Evolutionary conservation across 352 stramenopile species (phyloP).

Genomic region (Globisporangium carolinianum): DNA sequence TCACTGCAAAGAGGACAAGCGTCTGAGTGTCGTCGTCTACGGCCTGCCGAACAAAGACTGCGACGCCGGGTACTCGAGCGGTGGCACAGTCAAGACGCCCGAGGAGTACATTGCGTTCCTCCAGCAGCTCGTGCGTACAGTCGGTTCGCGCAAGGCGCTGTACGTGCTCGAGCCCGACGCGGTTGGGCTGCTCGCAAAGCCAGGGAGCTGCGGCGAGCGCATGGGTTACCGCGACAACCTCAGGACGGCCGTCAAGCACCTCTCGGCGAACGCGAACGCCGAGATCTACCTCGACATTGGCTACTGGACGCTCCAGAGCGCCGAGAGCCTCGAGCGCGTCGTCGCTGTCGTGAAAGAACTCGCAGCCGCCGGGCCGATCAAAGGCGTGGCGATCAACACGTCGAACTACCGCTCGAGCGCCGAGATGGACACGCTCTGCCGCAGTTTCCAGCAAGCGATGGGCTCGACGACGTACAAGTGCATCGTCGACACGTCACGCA

Average conservation of each 20-base stretch:
- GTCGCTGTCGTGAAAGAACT: constrained; percentile 40
- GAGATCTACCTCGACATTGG: constrained; percentile 8
- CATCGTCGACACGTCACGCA: constrained; percentile 60
- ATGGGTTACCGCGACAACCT: constrained; percentile 43
- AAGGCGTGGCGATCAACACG: constrained; percentile 64
- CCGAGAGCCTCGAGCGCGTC: constrained; percentile 21
- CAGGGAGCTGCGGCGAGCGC: constrained; percentile 21
- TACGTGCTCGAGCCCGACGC: constrained; percentile 68
- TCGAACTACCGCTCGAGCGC: constrained; percentile 60
- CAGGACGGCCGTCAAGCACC: constrained; percentile 31
- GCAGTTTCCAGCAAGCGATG: constrained; percentile 44
- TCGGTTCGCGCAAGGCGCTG: constrained; percentile 48
- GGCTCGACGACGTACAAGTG: constrained; percentile 38
- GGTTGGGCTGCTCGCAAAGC: constrained; percentile 42
- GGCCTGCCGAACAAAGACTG: constrained; percentile 74
- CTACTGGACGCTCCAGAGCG: constrained; percentile 43
- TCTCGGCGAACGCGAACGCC: constrained; percentile 54
- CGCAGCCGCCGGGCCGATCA: constrained; percentile 26
- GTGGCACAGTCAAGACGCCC: constrained; percentile 25
- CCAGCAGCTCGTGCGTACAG: constrained; percentile 25
- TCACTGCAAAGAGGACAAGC: constrained; percentile 26
- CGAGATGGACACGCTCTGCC: constrained; percentile 41
- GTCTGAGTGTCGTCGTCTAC: constrained; percentile 63
- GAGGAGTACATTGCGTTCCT: constrained; percentile 45
- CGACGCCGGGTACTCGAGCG: constrained; percentile 36